Conservation (phyloP, 768 basidiomycete species). For the Termitomyces sp. region DNA sequence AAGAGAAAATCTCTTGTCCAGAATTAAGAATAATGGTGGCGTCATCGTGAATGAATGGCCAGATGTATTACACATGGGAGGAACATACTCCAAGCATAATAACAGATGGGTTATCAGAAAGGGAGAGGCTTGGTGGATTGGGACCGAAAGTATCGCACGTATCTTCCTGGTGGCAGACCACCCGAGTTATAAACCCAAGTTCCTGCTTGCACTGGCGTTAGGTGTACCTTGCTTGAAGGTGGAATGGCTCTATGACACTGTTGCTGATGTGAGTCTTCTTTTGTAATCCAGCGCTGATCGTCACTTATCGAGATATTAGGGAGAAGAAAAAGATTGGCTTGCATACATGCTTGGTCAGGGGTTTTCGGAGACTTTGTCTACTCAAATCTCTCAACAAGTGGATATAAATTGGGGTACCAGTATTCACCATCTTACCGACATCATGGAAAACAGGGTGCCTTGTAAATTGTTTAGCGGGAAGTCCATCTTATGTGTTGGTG, state of each 20-base stretch:
- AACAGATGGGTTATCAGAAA: constrained; percentile 49
- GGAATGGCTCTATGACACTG: constrained; percentile 44
- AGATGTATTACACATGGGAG: constrained; percentile 50
- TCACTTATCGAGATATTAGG: constrained; percentile 18
- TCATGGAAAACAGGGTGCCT: constrained; percentile 52
- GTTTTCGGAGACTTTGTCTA: constrained; percentile 30
- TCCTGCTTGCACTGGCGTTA: constrained; percentile 72
- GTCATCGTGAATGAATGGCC: constrained; percentile 59
- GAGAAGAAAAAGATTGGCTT: constrained; percentile 50
- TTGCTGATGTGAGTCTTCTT: constrained; percentile 23
- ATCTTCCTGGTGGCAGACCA: constrained; percentile 68
- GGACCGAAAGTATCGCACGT: constrained; percentile 37
- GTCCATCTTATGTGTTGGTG: constrained; percentile 58
- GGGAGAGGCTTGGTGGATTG: constrained; percentile 41
- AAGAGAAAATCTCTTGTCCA: constrained; percentile 34
- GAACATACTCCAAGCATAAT: constrained; percentile 32
- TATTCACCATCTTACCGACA: constrained; percentile 47
- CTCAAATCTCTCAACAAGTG: constrained; percentile 39
- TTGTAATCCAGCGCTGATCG: not conserved
- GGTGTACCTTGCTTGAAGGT: constrained; percentile 77
- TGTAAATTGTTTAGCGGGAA: constrained; percentile 50
- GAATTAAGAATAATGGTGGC: constrained; percentile 49
- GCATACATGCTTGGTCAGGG: constrained; percentile 58
- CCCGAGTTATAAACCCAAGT: constrained; percentile 69
- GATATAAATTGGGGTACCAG: constrained; percentile 43